Conservation (phyloP, 75 land plant species). For the Ceratopteris richardii region DNA sequence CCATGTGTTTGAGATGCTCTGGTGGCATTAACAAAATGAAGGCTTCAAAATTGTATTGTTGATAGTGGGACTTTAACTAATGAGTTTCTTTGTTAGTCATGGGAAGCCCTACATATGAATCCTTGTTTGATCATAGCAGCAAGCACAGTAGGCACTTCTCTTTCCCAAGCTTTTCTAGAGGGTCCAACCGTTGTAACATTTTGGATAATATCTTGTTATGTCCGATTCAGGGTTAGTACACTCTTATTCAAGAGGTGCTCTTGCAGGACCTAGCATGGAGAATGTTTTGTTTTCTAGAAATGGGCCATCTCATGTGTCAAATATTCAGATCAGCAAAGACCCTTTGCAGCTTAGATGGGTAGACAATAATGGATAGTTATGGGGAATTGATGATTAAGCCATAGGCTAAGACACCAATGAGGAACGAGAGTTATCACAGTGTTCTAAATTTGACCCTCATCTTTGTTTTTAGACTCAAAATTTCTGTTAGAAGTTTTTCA, state of each 20-base stretch:
- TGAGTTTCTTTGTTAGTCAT: constrained; percentile 5
- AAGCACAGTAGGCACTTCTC: background rate
- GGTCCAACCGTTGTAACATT: background rate
- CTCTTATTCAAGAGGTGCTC: background rate
- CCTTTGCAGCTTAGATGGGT: background rate
- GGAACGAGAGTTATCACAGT: too few relatives aligned
- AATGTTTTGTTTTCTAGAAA: background rate
- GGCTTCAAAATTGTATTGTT: constrained; percentile 2
- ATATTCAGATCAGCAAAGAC: background rate
- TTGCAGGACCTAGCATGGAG: background rate
- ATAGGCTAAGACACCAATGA: too few relatives aligned
- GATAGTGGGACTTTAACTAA: background rate
- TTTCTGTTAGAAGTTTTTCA: too few relatives aligned
- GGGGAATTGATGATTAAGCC: too few relatives aligned
- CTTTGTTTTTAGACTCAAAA: too few relatives aligned
- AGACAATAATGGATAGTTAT: too few relatives aligned
- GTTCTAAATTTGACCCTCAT: too few relatives aligned
- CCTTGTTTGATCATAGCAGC: background rate
- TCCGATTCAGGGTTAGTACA: background rate
- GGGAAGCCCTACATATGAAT: constrained; percentile 5
- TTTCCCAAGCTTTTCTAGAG: background rate
- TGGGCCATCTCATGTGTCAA: background rate
- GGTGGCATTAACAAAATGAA: background rate
- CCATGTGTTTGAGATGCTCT: constrained; percentile 2
- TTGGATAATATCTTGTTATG: background rate